These are phyloP conservation scores for Pyricularia grisea DNA, from an alignment of 2,329 filamentous ascomycete genomes.

Conservation along the genomic window DNA sequence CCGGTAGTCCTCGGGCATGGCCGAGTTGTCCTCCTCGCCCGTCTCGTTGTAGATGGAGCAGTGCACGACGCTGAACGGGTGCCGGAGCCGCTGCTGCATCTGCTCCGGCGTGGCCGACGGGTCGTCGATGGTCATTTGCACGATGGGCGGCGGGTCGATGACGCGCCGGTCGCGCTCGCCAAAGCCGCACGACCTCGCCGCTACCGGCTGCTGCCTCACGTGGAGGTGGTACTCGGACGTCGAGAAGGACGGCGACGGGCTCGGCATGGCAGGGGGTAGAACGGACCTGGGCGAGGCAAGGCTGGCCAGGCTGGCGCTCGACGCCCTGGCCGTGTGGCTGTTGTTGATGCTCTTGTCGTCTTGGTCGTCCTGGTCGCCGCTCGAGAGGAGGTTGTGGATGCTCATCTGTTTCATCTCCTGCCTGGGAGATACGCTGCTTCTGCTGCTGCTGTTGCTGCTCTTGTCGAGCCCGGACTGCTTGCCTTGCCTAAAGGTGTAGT, in stretches of 20 bases:
- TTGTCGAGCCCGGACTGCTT: not conserved
- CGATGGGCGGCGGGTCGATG: constrained; percentile 75
- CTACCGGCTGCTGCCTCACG: constrained; percentile 69
- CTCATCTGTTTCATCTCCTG: constrained; percentile 20
- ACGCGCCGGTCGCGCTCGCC: constrained; percentile 74
- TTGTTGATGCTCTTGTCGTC: not conserved
- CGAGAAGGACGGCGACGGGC: not conserved
- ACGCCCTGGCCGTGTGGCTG: not conserved
- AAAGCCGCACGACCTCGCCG: constrained; percentile 73
- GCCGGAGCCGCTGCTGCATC: constrained; percentile 37
- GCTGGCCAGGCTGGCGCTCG: not conserved
- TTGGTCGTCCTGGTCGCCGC: constrained; percentile 7
- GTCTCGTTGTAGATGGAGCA: constrained; percentile 67
- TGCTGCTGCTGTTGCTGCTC: not conserved
- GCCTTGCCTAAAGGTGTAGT: not conserved
- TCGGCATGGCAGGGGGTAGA: not conserved
- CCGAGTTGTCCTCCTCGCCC: constrained; percentile 57
- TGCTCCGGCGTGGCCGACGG: constrained; percentile 44
- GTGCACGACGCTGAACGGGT: constrained; percentile 62
- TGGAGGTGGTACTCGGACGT: constrained; percentile 33
- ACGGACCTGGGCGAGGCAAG: not conserved
- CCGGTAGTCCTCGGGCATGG: constrained; percentile 61
- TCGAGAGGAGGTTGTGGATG: constrained; percentile 20
- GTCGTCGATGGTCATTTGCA: constrained; percentile 57
- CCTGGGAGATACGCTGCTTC: constrained; percentile 11